These are phyloP conservation scores for Penicillium polonicum DNA, from an alignment of 2,329 filamentous ascomycete species.

Conservation along the genomic window DNA sequence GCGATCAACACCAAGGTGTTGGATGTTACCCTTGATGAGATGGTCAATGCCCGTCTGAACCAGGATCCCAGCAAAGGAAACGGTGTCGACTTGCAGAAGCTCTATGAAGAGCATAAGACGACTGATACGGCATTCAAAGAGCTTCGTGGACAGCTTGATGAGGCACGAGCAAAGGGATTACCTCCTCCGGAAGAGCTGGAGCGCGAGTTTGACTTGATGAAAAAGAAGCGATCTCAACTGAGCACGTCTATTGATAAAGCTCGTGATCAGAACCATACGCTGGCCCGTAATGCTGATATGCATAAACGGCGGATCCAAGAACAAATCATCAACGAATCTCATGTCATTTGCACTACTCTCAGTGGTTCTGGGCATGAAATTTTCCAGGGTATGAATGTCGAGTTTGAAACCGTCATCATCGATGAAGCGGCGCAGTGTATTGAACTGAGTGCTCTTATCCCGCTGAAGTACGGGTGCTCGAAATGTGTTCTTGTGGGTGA, in stretches of 20 bases:
- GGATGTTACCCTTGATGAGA: constrained; percentile 89
- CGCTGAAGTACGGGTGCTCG: constrained; percentile 92
- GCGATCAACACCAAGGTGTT: constrained; percentile 86
- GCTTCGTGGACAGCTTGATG: constrained; percentile 69
- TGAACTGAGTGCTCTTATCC: constrained; percentile 92
- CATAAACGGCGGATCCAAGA: constrained; percentile 82
- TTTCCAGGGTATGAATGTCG: constrained; percentile 89
- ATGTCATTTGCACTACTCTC: constrained; percentile 91
- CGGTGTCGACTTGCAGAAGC: constrained; percentile 56
- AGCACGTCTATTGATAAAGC: constrained; percentile 82
- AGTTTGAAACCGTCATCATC: constrained; percentile 98
- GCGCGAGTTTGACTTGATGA: constrained; percentile 74
- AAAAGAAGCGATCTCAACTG: constrained; percentile 71
- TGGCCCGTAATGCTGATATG: constrained; percentile 80
- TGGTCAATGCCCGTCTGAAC: constrained; percentile 72
- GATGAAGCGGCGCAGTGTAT: constrained; percentile 98
- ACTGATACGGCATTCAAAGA: constrained; percentile 66
- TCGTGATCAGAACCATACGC: constrained; percentile 80
- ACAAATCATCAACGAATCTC: constrained; percentile 82
- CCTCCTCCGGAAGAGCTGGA: constrained; percentile 56
- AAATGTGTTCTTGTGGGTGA: constrained; percentile 98
- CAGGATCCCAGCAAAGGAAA: constrained; percentile 46
- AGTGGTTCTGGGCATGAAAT: constrained; percentile 97
- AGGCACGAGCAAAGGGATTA: constrained; percentile 56
- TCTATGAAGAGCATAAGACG: constrained; percentile 68